Conservation (phyloP, 78 protist genomes). For the Dictyostelium firmibasis region DNA sequence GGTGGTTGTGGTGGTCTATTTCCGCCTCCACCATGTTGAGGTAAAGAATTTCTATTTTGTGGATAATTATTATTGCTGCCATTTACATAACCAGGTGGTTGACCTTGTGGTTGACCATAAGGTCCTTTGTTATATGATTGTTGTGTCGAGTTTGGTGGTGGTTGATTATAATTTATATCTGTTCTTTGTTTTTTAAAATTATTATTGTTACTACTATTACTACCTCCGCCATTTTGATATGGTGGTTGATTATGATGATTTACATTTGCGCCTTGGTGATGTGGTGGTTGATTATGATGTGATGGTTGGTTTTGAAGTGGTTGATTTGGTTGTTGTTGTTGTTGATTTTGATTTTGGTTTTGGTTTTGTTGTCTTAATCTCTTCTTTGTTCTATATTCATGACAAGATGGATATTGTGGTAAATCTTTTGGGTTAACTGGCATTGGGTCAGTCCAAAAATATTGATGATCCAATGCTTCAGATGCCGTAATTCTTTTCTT, state of each 20-base stretch:
- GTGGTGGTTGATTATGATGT: not conserved
- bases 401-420: constrained; percentile 64
- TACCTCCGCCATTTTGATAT: not conserved
- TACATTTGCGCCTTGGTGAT: not conserved
- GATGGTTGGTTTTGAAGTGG: not conserved
- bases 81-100: not conserved
- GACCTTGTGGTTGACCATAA: not conserved
- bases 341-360: constrained; percentile 11
- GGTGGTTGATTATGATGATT: not conserved
- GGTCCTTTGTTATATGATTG: not conserved
- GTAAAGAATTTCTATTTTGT: not conserved
- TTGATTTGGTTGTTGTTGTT: constrained; percentile 18
- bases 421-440: constrained; percentile 65
- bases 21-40: not conserved
- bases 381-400: constrained; percentile 75
- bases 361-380: constrained; percentile 43
- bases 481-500: constrained; percentile 75
- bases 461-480: constrained; percentile 72
- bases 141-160: not conserved
- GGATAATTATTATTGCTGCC: not conserved
- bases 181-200: constrained; percentile 9
- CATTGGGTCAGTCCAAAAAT: constrained; percentile 70
- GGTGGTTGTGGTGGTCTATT: constrained; percentile 4
- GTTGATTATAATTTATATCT: not conserved
- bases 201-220: not conserved